Conservation (phyloP, 768 basidiomycete species). For the Tephrocybe rancida region DNA sequence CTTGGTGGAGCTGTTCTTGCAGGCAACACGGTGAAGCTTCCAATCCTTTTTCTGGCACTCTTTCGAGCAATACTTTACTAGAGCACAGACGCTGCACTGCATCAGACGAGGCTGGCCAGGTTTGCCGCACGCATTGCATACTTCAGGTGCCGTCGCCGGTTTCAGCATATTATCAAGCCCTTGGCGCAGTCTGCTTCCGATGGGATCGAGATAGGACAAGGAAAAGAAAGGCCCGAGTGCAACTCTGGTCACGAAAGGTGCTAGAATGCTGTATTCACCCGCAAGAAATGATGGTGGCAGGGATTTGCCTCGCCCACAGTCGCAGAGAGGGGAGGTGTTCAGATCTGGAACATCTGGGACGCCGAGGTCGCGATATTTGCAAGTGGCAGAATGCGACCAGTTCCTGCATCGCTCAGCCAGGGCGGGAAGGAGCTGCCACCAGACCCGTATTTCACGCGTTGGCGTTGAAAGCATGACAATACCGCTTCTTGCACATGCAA, state of each 20-base stretch:
- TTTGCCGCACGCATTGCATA: constrained; percentile 31
- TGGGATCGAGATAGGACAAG: constrained; percentile 47
- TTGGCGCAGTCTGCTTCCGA: constrained; percentile 13
- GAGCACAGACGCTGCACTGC: constrained; percentile 29
- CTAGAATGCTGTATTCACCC: constrained; percentile 38
- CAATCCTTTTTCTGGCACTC: constrained; percentile 40
- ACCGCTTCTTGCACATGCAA: neutral
- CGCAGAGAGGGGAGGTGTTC: constrained; percentile 46
- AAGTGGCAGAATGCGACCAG: constrained; percentile 48
- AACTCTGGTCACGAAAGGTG: constrained; percentile 46
- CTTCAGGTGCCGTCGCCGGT: neutral
- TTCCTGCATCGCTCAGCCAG: constrained; percentile 55
- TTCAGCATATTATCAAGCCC: neutral
- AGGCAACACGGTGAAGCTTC: constrained; percentile 22
- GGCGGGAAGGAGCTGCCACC: constrained; percentile 54
- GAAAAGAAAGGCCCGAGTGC: constrained; percentile 59
- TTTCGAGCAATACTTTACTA: constrained; percentile 34
- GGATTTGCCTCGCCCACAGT: constrained; percentile 54
- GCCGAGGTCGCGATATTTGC: constrained; percentile 44
- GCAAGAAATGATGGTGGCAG: constrained; percentile 35
- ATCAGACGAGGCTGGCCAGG: constrained; percentile 26
- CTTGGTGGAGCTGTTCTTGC: neutral
- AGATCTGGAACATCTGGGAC: constrained; percentile 42
- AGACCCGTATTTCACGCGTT: constrained; percentile 32
- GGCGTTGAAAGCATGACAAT: constrained; percentile 14